Evolutionary conservation across 176 grass and related monocot species (phyloP).

Genomic region (Miscanthus lutarioriparius): DNA sequence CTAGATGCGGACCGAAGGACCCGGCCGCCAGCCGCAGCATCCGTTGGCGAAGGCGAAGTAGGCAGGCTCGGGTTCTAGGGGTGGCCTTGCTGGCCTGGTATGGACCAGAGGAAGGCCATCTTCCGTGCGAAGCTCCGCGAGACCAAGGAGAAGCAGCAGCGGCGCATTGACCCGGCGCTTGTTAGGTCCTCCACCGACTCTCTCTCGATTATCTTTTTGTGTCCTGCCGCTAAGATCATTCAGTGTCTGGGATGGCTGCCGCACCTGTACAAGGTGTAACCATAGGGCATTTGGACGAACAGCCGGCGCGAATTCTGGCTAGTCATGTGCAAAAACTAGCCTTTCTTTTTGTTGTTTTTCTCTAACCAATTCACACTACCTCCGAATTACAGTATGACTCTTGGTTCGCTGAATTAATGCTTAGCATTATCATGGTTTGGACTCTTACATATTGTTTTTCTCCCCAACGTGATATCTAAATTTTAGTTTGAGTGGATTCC

Average conservation of each 20-base stretch:
- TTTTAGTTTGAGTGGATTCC: not conserved
- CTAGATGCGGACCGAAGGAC: no score
- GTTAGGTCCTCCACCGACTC: conserved; percentile 48
- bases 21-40: not conserved
- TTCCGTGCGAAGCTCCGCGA: conserved; percentile 88
- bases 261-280: conserved; percentile 15
- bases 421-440: no score
- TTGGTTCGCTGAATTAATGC: no score
- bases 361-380: no score
- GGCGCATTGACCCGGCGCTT: conserved; percentile 86
- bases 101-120: conserved; percentile 87
- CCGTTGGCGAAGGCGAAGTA: not conserved
- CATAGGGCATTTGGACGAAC: conserved; percentile 9
- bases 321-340: no score
- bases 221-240: not conserved
- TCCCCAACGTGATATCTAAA: not conserved
- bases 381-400: no score
- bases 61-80: not conserved
- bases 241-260: not conserved
- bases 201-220: not conserved
- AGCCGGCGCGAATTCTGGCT: no score
- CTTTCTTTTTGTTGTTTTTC: no score
- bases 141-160: conserved; percentile 74
- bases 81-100: not conserved
- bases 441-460: not conserved